Conservation (phyloP, 805 yeast species). For the Pichia pseudocactophila region DNA sequence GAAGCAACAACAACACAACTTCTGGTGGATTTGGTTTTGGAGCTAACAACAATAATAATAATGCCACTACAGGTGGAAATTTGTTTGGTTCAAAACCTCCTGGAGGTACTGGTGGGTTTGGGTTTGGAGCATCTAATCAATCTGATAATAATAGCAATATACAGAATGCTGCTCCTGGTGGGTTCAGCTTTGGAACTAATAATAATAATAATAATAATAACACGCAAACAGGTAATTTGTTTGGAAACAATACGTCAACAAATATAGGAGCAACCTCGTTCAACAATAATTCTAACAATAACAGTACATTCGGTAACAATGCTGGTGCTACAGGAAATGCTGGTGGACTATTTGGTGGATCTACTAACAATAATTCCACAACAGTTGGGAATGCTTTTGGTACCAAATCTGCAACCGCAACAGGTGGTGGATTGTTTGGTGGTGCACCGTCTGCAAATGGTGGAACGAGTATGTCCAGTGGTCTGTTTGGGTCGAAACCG, state of each 20-base stretch:
- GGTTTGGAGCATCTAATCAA: slow-evolving; percentile 12
- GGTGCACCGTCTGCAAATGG: slow-evolving; percentile 7
- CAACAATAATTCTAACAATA: no score
- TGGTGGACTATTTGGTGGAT: slow-evolving; percentile 26
- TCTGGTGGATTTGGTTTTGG: not conserved
- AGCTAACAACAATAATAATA: slow-evolving; percentile 1
- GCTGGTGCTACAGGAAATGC: slow-evolving; percentile 12
- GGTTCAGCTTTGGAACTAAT: slow-evolving; percentile 13
- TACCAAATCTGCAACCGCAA: slow-evolving; percentile 15
- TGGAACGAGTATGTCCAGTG: slow-evolving; percentile 14
- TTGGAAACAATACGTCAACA: no score
- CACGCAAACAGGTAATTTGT: no score
- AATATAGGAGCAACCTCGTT: no score
- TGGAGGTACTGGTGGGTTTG: slow-evolving; percentile 1
- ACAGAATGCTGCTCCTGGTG: slow-evolving; percentile 1
- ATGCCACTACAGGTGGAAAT: not conserved
- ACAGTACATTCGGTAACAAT: slow-evolving; percentile 12
- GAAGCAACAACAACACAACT: not conserved
- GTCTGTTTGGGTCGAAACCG: slow-evolving; percentile 15
- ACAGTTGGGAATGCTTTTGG: slow-evolving; percentile 17
- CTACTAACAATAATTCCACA: slow-evolving; percentile 6
- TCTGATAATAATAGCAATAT: slow-evolving; percentile 2
- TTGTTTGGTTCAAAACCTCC: slow-evolving; percentile 4
- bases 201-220: no score
- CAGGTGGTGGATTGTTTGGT: slow-evolving; percentile 30